phyloP scores from a whole-genome alignment of 345 rosid genomes.

The Conringia planisiliqua region DNA sequence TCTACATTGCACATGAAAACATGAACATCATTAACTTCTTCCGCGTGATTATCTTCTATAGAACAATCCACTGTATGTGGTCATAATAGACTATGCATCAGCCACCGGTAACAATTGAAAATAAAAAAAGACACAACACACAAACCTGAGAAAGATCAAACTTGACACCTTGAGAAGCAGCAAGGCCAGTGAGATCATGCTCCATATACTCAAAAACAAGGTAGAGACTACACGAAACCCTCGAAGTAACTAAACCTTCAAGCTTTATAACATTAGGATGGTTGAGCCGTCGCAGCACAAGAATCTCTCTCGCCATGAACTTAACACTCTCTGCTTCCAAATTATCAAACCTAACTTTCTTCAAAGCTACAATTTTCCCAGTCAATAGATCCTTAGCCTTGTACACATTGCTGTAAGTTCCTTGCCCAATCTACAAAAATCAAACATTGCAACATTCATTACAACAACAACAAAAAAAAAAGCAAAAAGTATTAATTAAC shows the following conservation, averaged over 20 bases:
- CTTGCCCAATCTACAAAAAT: slow-evolving; percentile 75
- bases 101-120: background rate
- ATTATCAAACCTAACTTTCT: slow-evolving; percentile 93
- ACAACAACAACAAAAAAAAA: background rate
- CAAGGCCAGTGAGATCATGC: slow-evolving; percentile 89
- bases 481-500: background rate
- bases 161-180: slow-evolving; percentile 63
- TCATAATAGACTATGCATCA: background rate
- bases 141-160: slow-evolving; percentile 85
- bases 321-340: slow-evolving; percentile 88
- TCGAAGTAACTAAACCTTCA: slow-evolving; percentile 82
- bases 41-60: background rate
- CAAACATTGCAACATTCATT: background rate
- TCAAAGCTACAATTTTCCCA: slow-evolving; percentile 88
- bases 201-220: slow-evolving; percentile 94
- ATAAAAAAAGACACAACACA: background rate
- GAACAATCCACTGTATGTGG: background rate
- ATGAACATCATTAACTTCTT: background rate
- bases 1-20: background rate
- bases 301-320: slow-evolving; percentile 97
- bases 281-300: slow-evolving; percentile 60
- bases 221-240: slow-evolving; percentile 86
- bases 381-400: slow-evolving; percentile 77
- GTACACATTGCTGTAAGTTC: slow-evolving; percentile 93
- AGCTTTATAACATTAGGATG: slow-evolving; percentile 92